Evolutionary conservation across 495 filamentous ascomycete species (phyloP).

Genomic region (Annulohypoxylon bovei): DNA sequence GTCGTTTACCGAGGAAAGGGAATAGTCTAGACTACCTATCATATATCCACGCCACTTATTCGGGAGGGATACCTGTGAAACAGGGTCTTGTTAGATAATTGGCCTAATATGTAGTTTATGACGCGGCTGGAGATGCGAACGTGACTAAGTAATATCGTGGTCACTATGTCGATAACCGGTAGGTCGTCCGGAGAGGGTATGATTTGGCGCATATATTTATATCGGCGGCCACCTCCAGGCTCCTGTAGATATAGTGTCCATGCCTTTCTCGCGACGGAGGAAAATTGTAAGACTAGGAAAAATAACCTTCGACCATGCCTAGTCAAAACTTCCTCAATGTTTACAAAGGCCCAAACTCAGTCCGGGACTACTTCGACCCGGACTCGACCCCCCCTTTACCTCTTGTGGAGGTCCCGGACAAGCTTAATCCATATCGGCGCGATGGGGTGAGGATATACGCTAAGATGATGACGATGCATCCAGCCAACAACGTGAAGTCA

Average conservation of each 20-base stretch:
- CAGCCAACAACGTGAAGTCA: slow-evolving; percentile 71
- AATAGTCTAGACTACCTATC: slow-evolving; percentile 32
- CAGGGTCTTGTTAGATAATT: slow-evolving; percentile 22
- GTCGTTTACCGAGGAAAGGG: slow-evolving; percentile 20
- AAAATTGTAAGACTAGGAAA: not conserved
- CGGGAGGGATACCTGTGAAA: slow-evolving; percentile 17
- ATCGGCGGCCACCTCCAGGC: not conserved
- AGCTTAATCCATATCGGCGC: slow-evolving; percentile 63
- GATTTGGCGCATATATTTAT: slow-evolving; percentile 16
- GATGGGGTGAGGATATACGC: slow-evolving; percentile 71
- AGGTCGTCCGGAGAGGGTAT: not conserved
- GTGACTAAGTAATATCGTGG: slow-evolving; percentile 21
- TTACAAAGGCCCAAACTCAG: slow-evolving; percentile 63
- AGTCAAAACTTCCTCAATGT: slow-evolving; percentile 61
- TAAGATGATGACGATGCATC: slow-evolving; percentile 71
- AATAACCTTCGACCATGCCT: slow-evolving; percentile 44
- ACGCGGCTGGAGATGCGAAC: slow-evolving; percentile 20
- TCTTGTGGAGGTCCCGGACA: slow-evolving; percentile 66
- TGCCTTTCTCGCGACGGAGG: not conserved
- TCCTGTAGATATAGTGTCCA: not conserved
- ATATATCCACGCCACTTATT: slow-evolving; percentile 4
- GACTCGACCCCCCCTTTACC: slow-evolving; percentile 65
- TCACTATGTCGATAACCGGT: slow-evolving; percentile 1
- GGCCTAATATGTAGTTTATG: slow-evolving; percentile 2
- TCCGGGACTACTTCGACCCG: slow-evolving; percentile 68